Base-by-base conservation (phyloP, 2,329 filamentous ascomycete species). In the Penicillium polonicum region DNA sequence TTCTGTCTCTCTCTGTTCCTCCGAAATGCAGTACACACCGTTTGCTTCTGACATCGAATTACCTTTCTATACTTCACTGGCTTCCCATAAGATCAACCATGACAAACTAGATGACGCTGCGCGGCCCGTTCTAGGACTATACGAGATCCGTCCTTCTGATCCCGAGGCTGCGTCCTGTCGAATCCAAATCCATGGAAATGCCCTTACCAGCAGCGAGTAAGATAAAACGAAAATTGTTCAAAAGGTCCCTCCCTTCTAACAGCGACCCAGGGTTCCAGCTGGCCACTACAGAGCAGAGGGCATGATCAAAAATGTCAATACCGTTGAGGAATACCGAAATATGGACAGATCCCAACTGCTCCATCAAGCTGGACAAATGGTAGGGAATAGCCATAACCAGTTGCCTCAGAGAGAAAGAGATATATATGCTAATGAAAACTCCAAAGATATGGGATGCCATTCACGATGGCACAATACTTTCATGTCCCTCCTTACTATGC, bases 401-500 rank as follows among this genome's bases (percentile, higher is more conserved):
- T 48, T 31, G 8, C 13, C 10, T 35, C 2, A 3, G 19, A 33
- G 15, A n/a, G 13, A 29, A 10, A 10, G 9, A 21, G 12, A 8
- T 12, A 33, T 44, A 57, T 35, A 55, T 68, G 59, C 62, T 61
- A 35, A 58, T 53, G 21, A n/a, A n/a, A n/a, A 9, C 45, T 42
- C 39, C 48, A 43, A 95, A 95, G 89, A 92, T 99, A 60, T 97
- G 93, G 93, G 92, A 97, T 74, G 93, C 94, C 27, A 97, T 99
- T 70, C 88, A 92, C 65, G 94, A 99, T 76, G 93, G 92, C 57
- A 95, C 91, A 41, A 96, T 99, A 66, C 97, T 96, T 77, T 94
- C 92, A 10, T 90, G 93, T 50, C 94, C 94, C 2, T 97, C 93
- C 5, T 83, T 97, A 2, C 85, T 99, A 19, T 87, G 91, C 5